Evolutionary conservation across 352 stramenopile genomes (phyloP).

Genomic region (Globisporangium carolinianum): DNA sequence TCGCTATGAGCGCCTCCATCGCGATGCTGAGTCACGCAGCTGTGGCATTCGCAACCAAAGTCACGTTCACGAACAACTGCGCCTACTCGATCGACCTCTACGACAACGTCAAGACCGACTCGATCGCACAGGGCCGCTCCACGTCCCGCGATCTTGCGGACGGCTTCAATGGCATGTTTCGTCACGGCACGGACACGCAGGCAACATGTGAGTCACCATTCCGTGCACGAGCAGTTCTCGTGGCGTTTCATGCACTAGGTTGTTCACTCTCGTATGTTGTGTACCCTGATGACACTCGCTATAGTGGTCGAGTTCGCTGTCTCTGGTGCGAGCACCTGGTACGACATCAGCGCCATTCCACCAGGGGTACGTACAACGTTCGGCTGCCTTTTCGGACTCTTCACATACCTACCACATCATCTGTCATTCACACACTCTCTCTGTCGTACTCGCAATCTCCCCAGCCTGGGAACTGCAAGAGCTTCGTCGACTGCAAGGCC

Average conservation of each 20-base stretch:
- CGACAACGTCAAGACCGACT: constrained; percentile 42
- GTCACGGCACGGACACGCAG: constrained; percentile 29
- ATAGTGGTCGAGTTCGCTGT: constrained; percentile 42
- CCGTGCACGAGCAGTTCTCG: constrained; percentile 11
- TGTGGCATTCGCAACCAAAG: constrained; percentile 24
- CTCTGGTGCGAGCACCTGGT: constrained; percentile 38
- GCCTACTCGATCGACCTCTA: constrained; percentile 40
- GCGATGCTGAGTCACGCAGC: constrained; percentile 20
- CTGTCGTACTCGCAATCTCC: neutral
- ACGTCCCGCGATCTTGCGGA: constrained; percentile 26
- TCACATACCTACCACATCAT: neutral
- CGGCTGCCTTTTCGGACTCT: too few species aligned
- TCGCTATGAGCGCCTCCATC: constrained; percentile 26
- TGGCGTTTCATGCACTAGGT: neutral
- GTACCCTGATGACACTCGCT: neutral
- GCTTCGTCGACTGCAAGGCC: constrained; percentile 35
- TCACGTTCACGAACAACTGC: constrained; percentile 53
- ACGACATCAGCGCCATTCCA: constrained; percentile 49
- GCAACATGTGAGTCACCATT: constrained; percentile 23
- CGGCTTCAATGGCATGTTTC: constrained; percentile 60
- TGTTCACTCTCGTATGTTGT: neutral
- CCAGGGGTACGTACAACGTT: constrained; percentile 18
- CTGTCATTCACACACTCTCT: neutral
- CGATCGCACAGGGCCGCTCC: constrained; percentile 24
- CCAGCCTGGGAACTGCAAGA: constrained; percentile 36